A percentile compares a stretch with the other conserved stretches of the same genome.
Conservation (phyloP, 768 basidiomycete genomes). For the Floccularia luteovirens region DNA sequence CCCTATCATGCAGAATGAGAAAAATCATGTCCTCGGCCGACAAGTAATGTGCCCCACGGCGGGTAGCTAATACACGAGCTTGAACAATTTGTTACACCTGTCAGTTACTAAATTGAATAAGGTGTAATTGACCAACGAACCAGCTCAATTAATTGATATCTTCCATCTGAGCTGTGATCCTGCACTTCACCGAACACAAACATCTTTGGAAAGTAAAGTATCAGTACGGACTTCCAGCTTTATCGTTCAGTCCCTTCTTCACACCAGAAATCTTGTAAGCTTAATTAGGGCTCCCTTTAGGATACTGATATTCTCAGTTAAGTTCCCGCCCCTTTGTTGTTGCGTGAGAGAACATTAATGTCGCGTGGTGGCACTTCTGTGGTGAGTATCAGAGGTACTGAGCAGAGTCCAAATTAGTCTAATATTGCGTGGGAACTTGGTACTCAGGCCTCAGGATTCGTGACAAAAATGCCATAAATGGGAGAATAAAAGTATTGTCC, state of each 20-base stretch:
- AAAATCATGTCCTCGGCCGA: conserved; percentile 95
- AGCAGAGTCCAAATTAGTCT: background rate
- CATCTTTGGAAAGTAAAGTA: conserved; percentile 46
- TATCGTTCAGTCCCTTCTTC: conserved; percentile 1
- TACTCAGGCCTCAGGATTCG: too few species aligned
- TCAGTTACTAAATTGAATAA: conserved; percentile 4
- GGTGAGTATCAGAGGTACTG: background rate
- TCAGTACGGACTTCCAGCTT: conserved; percentile 6
- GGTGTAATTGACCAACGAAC: conserved; percentile 31
- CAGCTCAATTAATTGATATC: conserved; percentile 85
- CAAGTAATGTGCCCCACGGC: conserved; percentile 79
- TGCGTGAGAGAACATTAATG: background rate
- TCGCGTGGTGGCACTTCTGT: background rate
- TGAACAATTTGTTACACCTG: conserved; percentile 63
- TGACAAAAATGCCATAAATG: too few species aligned
- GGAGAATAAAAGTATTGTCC: too few species aligned
- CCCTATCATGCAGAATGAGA: conserved; percentile 88
- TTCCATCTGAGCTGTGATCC: conserved; percentile 78
- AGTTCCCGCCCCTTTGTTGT: background rate
- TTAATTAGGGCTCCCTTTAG: background rate
- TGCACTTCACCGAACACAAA: conserved; percentile 96
- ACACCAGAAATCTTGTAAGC: background rate
- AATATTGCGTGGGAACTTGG: background rate
- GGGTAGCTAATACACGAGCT: conserved; percentile 75
- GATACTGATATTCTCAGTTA: background rate